Evolutionary conservation across 805 yeast genomes (phyloP).

Genomic region (Pichia kluyveri): DNA sequence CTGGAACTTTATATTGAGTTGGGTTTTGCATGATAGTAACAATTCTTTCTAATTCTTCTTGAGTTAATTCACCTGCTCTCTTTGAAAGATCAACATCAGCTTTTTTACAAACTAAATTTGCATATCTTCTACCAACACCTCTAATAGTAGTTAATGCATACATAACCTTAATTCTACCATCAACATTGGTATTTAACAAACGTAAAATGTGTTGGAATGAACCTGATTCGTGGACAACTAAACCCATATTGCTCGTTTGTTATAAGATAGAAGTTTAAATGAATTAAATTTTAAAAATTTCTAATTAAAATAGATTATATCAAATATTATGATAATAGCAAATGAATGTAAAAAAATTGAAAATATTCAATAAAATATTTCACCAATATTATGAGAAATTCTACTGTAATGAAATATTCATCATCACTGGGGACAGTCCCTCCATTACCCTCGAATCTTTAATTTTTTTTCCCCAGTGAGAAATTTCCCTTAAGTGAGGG

Average conservation of each 20-base stretch:
- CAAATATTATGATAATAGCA: too few relatives aligned
- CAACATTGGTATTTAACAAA: constrained; percentile 99
- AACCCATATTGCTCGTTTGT: constrained; percentile 17
- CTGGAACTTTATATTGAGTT: constrained; percentile 97
- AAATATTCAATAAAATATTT: too few relatives aligned
- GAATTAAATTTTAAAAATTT: background rate
- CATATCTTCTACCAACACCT: constrained; percentile 99
- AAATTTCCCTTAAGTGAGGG: too few relatives aligned
- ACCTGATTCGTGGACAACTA: constrained; percentile 96
- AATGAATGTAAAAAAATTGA: too few relatives aligned
- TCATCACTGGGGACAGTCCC: too few relatives aligned
- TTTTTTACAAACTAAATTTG: constrained; percentile 99
- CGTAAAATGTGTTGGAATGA: constrained; percentile 99
- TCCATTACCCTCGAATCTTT: too few relatives aligned
- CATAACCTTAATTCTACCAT: constrained; percentile 99
- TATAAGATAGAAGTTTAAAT: background rate
- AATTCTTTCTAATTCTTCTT: constrained; percentile 99
- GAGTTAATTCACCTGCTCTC: constrained; percentile 99
- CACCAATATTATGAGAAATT: too few relatives aligned
- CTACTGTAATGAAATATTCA: too few relatives aligned
- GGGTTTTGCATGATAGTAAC: constrained; percentile 99
- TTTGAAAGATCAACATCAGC: constrained; percentile 97
- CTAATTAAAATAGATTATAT: too few relatives aligned
- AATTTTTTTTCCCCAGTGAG: too few relatives aligned
- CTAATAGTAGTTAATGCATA: constrained; percentile 99